Conservation (phyloP, 345 rosid species). For the Populus simonii region DNA sequence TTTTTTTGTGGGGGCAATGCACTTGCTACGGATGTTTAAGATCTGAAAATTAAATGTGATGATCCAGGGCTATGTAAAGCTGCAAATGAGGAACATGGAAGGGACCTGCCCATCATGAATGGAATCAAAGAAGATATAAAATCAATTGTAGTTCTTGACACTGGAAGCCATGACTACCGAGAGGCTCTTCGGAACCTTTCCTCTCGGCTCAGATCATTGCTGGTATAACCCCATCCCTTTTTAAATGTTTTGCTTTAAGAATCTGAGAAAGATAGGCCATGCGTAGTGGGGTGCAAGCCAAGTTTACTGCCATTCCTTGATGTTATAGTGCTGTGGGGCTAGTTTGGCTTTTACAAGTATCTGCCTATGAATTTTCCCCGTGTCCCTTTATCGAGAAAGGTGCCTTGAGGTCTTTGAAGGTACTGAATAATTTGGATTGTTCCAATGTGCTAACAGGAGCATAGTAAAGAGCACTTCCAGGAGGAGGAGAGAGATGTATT, state of each 20-base stretch:
- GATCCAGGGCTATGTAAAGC: conserved; percentile 54
- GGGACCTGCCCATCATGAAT: conserved; percentile 68
- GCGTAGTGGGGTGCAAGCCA: not conserved
- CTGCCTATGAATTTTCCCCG: not conserved
- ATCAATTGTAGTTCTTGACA: conserved; percentile 53
- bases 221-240: conserved; percentile 26
- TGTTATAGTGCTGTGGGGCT: not conserved
- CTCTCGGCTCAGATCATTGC: conserved; percentile 50
- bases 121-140: conserved; percentile 73
- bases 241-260: not conserved
- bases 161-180: conserved; percentile 37
- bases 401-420: not conserved
- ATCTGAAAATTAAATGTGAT: not conserved
- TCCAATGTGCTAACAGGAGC: conserved; percentile 26
- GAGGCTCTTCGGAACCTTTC: conserved; percentile 52
- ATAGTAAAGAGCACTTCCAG: conserved; percentile 54
- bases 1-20: not conserved
- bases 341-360: not conserved
- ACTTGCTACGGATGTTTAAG: not conserved
- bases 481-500: conserved; percentile 60
- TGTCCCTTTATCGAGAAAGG: not conserved
- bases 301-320: not conserved
- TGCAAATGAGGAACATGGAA: conserved; percentile 63
- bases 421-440: not conserved
- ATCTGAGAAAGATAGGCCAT: not conserved